These are phyloP conservation scores for Stephanodiscus triporus DNA, from an alignment of 108 stramenopile genomes.

Conservation along the genomic window DNA sequence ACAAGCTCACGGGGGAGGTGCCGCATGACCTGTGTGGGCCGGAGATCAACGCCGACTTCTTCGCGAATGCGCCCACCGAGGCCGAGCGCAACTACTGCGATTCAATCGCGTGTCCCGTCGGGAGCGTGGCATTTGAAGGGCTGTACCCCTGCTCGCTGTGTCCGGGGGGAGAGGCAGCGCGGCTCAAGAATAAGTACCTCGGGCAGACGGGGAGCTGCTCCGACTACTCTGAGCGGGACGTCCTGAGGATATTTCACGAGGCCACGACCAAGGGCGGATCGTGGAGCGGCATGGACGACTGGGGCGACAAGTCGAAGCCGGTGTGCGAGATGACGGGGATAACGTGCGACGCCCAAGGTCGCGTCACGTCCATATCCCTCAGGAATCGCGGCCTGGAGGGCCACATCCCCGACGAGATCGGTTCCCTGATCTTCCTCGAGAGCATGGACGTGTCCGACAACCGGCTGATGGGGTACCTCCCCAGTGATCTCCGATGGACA, in stretches of 20 bases:
- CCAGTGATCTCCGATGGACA: conserved; percentile 60
- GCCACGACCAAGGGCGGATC: conserved; percentile 22
- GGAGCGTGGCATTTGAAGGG: conserved; percentile 40
- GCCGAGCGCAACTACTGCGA: conserved; percentile 47
- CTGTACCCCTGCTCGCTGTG: conserved; percentile 51
- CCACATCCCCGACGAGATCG: conserved; percentile 52
- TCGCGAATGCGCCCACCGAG: conserved; percentile 11
- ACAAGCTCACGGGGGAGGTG: conserved; percentile 50
- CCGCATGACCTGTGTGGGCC: conserved; percentile 43
- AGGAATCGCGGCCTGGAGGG: conserved; percentile 48
- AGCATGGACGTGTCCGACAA: conserved; percentile 62
- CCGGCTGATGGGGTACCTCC: conserved; percentile 51
- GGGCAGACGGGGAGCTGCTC: conserved; percentile 40
- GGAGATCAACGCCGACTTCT: conserved; percentile 53
- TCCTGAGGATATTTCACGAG: conserved; percentile 40
- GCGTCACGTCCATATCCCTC: conserved; percentile 46
- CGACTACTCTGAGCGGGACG: conserved; percentile 34
- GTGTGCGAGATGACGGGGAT: conserved; percentile 62
- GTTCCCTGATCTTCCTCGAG: conserved; percentile 50
- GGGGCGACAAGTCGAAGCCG: conserved; percentile 17
- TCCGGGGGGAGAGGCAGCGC: conserved; percentile 26
- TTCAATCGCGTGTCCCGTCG: conserved; percentile 58
- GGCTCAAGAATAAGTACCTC: conserved; percentile 44
- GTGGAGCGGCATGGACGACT: conserved; percentile 39
- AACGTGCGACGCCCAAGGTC: conserved; percentile 49